Evolutionary conservation across 2,329 filamentous ascomycete genomes (phyloP), one percentile per base, ranked within the genome.

Genomic region (Neurospora sp.): DNA sequence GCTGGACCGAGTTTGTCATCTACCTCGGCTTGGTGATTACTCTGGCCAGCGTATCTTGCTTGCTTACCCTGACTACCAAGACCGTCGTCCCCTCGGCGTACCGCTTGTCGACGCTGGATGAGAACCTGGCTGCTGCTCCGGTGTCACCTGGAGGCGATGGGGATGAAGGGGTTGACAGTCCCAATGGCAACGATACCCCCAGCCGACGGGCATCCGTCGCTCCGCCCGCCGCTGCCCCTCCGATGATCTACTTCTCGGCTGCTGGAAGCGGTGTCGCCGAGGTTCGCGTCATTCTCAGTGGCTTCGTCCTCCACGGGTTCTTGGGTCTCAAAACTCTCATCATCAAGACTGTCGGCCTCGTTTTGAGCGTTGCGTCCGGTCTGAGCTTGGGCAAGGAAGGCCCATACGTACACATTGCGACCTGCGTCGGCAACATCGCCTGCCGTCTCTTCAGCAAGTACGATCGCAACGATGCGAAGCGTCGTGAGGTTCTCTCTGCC

Each of bases 211-310:
- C 78, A 23, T 82, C n/a, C 2, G 80, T 73, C 72, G 80, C 68
- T 72, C 79, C 69, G 71, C 76, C 77, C 23, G 52, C 52, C 0
- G 67, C 69, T 1, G 80, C 83, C 0, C 86, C 90, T 2, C 91
- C 92, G 0, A 96, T 96, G 90, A 87, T 95, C 5, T 99, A 97
- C 80, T 99, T 97, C 79, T 94, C 96, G 8, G 96, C 95, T 70
- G 95, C 95, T 57, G 96, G 96, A 67, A 97, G 93, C 80, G 96
- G 96, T 75, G 96, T 99, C 12, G 96, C 96, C 6, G 96, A 99
- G 81, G 95, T 98, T 69, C 94, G 96, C 73, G 96, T 98, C 71
- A 98, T 98, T 70, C 87, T 98, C n/a, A 97, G 93, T 76, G 96
- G 96, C 6, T 99, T 98, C 77, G 95, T 99, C 69, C 83, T 99